Conservation (phyloP, 345 rosid genomes). For the Brassica cretica region DNA sequence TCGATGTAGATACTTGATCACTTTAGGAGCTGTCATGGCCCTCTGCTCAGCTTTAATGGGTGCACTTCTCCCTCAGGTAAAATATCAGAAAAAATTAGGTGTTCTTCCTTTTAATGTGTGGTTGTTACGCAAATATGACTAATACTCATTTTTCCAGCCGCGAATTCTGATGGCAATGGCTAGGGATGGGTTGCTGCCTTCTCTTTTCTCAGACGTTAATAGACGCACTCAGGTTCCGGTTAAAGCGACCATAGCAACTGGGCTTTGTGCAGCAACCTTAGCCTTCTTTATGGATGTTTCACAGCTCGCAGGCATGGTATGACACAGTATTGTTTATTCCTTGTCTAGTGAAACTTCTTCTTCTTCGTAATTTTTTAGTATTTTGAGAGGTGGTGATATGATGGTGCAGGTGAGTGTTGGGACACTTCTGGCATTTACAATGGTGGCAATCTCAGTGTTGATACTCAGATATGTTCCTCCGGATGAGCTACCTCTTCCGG, state of each 20-base stretch:
- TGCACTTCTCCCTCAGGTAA: conserved; percentile 94
- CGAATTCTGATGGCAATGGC: conserved; percentile 95
- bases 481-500: conserved; percentile 66
- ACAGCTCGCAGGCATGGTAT: conserved; percentile 89
- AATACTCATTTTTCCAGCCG: conserved; percentile 55
- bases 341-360: not conserved
- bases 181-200: conserved; percentile 86
- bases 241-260: conserved; percentile 74
- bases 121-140: not conserved
- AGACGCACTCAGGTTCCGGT: conserved; percentile 71
- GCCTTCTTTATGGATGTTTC: conserved; percentile 86
- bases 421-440: conserved; percentile 93
- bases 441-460: conserved; percentile 92
- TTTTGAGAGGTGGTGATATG: conserved; percentile 5
- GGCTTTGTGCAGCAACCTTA: conserved; percentile 65
- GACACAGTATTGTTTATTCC: conserved; percentile 14
- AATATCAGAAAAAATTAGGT: not conserved
- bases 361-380: not conserved
- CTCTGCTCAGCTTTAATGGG: conserved; percentile 97
- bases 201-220: conserved; percentile 79
- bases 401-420: conserved; percentile 92
- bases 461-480: conserved; percentile 96
- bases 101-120: not conserved
- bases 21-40: conserved; percentile 90
- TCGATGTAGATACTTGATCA: conserved; percentile 69